These are phyloP conservation scores for Gossypium bickii DNA, from an alignment of 345 rosid genomes.

Conservation along the genomic window DNA sequence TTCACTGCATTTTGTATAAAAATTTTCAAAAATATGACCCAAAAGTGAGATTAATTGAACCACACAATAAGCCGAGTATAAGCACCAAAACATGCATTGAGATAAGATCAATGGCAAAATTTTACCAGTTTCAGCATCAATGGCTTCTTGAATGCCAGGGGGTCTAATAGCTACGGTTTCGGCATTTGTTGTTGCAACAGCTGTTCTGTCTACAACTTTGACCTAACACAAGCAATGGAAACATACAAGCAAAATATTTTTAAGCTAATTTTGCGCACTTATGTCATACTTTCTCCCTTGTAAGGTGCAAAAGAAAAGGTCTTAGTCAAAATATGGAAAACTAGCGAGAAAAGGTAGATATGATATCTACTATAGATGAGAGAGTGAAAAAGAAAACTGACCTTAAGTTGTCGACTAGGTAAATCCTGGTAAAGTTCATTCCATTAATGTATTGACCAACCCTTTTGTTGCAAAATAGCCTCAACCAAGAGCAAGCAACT, in stretches of 20 bases:
- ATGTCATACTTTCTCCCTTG: no score
- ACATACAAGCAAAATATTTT: no score
- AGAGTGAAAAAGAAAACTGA: constrained; percentile 20
- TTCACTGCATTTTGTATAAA: constrained; percentile 41
- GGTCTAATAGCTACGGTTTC: constrained; percentile 73
- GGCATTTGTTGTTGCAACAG: constrained; percentile 63
- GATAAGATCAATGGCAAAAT: constrained; percentile 3
- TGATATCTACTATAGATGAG: background rate
- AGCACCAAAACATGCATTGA: no score
- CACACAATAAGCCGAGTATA: no score
- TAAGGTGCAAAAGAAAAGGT: background rate
- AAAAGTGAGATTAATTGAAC: no score
- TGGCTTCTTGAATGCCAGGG: constrained; percentile 76
- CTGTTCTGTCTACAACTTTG: constrained; percentile 73
- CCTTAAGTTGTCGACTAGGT: constrained; percentile 89
- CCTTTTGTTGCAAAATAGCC: constrained; percentile 63
- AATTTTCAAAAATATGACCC: background rate
- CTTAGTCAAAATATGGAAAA: background rate
- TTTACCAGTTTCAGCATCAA: constrained; percentile 61
- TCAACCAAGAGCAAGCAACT: constrained; percentile 87
- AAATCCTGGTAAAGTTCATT: constrained; percentile 75
- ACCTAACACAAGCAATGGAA: constrained; percentile 37
- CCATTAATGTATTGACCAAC: constrained; percentile 83
- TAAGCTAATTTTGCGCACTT: no score
- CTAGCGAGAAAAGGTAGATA: background rate